Evolutionary conservation across 352 stramenopile genomes (phyloP).

Genomic region (Thraustotheca clavata): DNA sequence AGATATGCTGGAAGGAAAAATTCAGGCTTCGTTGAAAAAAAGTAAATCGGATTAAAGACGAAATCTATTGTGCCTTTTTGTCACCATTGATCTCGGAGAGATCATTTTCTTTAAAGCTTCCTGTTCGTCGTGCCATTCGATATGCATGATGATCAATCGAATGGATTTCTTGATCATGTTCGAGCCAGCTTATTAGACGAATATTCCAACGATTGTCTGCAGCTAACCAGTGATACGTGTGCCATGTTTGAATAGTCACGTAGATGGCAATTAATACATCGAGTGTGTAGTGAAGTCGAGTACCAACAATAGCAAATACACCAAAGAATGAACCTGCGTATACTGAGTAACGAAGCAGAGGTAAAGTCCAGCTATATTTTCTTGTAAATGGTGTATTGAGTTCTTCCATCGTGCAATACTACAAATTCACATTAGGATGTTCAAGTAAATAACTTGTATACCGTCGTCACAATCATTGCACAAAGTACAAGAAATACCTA

Average conservation of each 20-base stretch:
- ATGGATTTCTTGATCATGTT: constrained; percentile 62
- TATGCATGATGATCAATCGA: constrained; percentile 75
- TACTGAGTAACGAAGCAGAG: constrained; percentile 74
- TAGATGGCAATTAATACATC: constrained; percentile 84
- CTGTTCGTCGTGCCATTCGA: constrained; percentile 55
- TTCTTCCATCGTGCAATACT: constrained; percentile 72
- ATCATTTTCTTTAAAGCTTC: constrained; percentile 26
- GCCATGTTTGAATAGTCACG: constrained; percentile 77
- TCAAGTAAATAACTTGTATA: too few species aligned
- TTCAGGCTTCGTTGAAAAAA: constrained; percentile 26
- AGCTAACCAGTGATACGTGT: constrained; percentile 77
- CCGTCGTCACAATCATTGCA: constrained; percentile 68
- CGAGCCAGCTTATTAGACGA: constrained; percentile 67
- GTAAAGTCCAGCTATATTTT: constrained; percentile 56
- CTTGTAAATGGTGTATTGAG: constrained; percentile 83
- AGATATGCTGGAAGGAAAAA: constrained; percentile 49
- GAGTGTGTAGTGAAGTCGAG: constrained; percentile 78
- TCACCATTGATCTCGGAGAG: constrained; percentile 4
- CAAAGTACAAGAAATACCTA: constrained; percentile 72
- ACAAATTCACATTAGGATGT: constrained; percentile 7
- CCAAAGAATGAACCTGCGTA: constrained; percentile 53
- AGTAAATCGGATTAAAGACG: constrained; percentile 18
- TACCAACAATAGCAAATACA: constrained; percentile 79
- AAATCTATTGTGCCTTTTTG: constrained; percentile 15
- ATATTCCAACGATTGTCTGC: constrained; percentile 50